Evolutionary conservation across 768 basidiomycete genomes (phyloP), one percentile per base, ranked within the genome.

Genomic region (Boletus rufocinnamomeus): DNA sequence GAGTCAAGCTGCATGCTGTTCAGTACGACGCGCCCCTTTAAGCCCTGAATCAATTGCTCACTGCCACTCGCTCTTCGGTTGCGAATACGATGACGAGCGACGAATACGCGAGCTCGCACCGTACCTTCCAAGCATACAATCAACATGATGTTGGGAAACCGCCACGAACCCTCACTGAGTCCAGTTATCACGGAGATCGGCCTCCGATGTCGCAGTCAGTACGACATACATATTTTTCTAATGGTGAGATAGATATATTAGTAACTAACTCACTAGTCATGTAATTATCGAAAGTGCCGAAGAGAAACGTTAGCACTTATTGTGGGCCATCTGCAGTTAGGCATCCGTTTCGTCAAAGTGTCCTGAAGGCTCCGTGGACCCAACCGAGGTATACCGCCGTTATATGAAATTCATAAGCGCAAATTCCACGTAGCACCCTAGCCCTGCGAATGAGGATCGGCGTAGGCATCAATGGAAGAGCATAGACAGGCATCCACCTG

Each of bases 41-140:
- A 64, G 28, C 51, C 52, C 58, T 41, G 46, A 56, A 35, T 44
- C 23, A 41, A 51, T 25, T 2, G 8, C 19, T 30, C 71, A 72
- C 63, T 28, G 71, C 71, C 71, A 73, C 61, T 49, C 32, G 27
- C 28, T 25, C 21, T 25, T 56, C 40, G 50, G 37, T 28, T 30
- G 40, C 7, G 30, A 30, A 30, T 30, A 9, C 2, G 1, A 48
- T 47, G 48, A 49, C 60, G 54, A 56, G 41, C n/a, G 21, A 41
- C 27, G 17, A n/a, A 11, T 30, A 35, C 52, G 40, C 27, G 52
- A 37, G 19, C 37, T 7, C 10, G 25, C 52, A 23, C 34, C 7
- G 27, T 23, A 23, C 25, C 21, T 25, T 11, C 6, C 50, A 34
- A 38, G 54, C 54, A 51, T 30, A 58, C 50, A 49, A 58, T 65